Percentiles rank a stretch among this genome's conserved stretches.
Conservation (phyloP, 2,329 filamentous ascomycete genomes). For the Gliomastix tumulicola region DNA sequence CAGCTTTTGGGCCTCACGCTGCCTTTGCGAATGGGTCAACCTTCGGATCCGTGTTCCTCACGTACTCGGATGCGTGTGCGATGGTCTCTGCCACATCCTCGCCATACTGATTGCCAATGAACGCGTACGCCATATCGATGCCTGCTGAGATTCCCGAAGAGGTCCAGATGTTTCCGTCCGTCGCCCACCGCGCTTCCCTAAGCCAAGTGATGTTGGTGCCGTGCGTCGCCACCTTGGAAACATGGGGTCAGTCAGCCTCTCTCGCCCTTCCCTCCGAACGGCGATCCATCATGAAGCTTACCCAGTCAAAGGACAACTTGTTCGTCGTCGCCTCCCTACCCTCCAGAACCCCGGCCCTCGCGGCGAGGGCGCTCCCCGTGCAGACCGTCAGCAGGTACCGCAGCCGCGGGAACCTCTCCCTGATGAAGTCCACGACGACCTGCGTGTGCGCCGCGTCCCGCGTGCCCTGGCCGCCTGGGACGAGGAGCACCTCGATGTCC, state of each 20-base stretch:
- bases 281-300: constrained; percentile 2
- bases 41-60: constrained; percentile 38
- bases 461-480: constrained; percentile 28
- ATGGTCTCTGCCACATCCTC: constrained; percentile 35
- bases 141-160: constrained; percentile 47
- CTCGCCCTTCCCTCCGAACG: background rate
- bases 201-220: constrained; percentile 46
- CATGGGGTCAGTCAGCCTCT: background rate
- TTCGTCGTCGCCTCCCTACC: constrained; percentile 54
- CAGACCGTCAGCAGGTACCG: constrained; percentile 54
- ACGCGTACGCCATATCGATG: constrained; percentile 28
- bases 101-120: constrained; percentile 29
- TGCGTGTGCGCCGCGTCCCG: constrained; percentile 12
- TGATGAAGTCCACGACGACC: constrained; percentile 31
- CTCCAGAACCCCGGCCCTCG: constrained; percentile 48
- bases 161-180: constrained; percentile 55
- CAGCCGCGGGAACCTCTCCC: constrained; percentile 29
- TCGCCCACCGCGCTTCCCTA: constrained; percentile 50
- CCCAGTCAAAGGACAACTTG: constrained; percentile 42
- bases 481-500: constrained; percentile 27
- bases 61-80: constrained; percentile 48
- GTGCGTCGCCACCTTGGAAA: constrained; percentile 21
- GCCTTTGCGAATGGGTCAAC: constrained; percentile 49
- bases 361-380: constrained; percentile 49
- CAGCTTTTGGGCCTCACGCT: no score